Conservation (phyloP, 306 rosid genomes). For the Rubus idaeus region DNA sequence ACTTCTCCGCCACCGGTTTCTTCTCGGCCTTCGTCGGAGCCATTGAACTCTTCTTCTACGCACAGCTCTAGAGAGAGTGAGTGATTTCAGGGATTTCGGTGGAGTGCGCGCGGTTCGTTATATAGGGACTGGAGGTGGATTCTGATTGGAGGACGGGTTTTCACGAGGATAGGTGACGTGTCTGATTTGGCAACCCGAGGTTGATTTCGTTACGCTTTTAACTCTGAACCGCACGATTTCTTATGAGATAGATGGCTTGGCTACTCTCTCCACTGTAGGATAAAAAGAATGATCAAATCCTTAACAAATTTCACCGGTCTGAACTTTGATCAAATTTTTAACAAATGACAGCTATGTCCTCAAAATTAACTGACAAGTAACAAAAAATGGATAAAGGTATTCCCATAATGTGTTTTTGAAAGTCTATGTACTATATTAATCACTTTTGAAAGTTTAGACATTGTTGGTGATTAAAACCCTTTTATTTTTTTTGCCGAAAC, state of each 20-base stretch:
- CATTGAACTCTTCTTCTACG: slow-evolving; percentile 28
- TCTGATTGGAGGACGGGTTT: slow-evolving; percentile 20
- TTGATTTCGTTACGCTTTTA: background rate
- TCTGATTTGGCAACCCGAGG: background rate
- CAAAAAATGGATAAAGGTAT: too few relatives aligned
- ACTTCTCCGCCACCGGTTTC: slow-evolving; percentile 63
- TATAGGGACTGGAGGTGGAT: slow-evolving; percentile 14
- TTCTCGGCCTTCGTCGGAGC: slow-evolving; percentile 76
- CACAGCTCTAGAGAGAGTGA: background rate
- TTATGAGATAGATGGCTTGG: background rate
- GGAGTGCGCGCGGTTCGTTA: background rate
- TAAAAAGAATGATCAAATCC: too few relatives aligned
- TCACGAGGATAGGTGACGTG: slow-evolving; percentile 30
- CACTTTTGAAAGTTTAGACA: too few relatives aligned
- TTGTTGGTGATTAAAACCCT: too few relatives aligned
- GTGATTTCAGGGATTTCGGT: background rate
- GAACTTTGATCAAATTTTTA: too few relatives aligned
- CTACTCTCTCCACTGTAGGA: too few relatives aligned
- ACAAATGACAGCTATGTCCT: too few relatives aligned
- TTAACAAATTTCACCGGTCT: too few relatives aligned
- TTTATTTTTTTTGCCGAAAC: too few relatives aligned
- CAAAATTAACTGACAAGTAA: too few relatives aligned
- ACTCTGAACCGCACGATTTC: background rate
- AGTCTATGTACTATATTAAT: too few relatives aligned
- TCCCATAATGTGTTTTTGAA: too few relatives aligned